Evolutionary conservation across 306 rosid genomes (phyloP), one percentile per base, ranked within the genome.

Genomic region (Prunus davidiana): DNA sequence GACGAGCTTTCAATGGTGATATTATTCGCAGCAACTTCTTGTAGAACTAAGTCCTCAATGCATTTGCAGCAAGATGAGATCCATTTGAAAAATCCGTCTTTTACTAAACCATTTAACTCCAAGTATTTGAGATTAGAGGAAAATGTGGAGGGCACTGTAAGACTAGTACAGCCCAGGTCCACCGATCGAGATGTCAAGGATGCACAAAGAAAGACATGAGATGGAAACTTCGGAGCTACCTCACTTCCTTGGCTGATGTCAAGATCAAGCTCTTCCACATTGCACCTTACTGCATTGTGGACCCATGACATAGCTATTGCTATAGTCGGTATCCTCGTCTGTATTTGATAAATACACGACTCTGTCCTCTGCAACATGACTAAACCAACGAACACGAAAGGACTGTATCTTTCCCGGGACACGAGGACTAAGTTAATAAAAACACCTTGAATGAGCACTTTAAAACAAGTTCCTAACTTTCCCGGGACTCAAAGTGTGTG

Each of bases 71-170:
- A 54, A 54, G 22, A 54, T 19, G 60, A 19, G 3, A 64, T 64
- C 69, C 69, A 38, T 8, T 64, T 32, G 69, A 64, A 64, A 64
- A 64, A 19, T 3, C 69, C 69, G 16, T 38, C 69, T 32, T 64
- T 22, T n/a, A 64, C 38, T 32, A 6, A 10, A 34, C 2, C 50
- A 38, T 64, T 3, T 8, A 64, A 64, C 50, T 8, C 45, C 50
- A 38, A 64, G 50, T 34, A 64, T 9, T 19, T 64, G 34, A 61
- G 38, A 61, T 61, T 61, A 12, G 65, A 61, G 3, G 65, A 61
- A 61, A 61, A 12, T 24, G 8, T 16, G 34, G 65, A 25, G 65
- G 65, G 41, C 0, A 27, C 65, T 4, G 5, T 13, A 24, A 60
- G 30, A 1, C 34, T 30, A 3, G 19, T 27, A 27, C 2, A 6